Conservation (phyloP, 805 yeast species). For the Wickerhamiella occidentalis region DNA sequence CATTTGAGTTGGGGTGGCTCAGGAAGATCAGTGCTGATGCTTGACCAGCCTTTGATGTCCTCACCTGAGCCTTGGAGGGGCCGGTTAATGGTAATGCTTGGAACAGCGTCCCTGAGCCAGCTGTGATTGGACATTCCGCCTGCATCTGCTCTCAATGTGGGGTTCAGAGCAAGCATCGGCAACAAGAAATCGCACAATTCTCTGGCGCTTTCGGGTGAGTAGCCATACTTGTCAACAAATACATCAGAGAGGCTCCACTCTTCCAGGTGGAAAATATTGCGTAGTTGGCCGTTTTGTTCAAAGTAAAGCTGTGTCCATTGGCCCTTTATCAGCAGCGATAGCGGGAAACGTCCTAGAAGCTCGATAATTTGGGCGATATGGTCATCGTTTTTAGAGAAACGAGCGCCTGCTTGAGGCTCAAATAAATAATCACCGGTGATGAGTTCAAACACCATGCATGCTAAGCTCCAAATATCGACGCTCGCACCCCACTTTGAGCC, state of each 20-base stretch:
- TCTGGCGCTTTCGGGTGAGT: conserved; percentile 52
- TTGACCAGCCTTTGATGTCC: conserved; percentile 79
- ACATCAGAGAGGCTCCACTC: conserved; percentile 85
- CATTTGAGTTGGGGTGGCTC: no score
- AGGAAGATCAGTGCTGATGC: not conserved
- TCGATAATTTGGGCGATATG: conserved; percentile 94
- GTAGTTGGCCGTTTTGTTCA: conserved; percentile 54
- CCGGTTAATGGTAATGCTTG: conserved; percentile 57
- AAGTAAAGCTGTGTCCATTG: conserved; percentile 50
- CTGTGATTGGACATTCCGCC: conserved; percentile 88
- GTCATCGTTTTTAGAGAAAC: conserved; percentile 83
- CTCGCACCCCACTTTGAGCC: conserved; percentile 91
- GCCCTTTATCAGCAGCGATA: conserved; percentile 45
- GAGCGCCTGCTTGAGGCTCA: conserved; percentile 53
- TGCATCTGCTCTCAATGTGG: conserved; percentile 80
- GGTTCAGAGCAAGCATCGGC: conserved; percentile 76
- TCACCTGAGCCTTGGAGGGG: conserved; percentile 69
- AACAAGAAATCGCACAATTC: conserved; percentile 62
- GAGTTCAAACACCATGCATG: conserved; percentile 80
- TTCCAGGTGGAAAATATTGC: conserved; percentile 68
- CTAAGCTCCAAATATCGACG: conserved; percentile 93
- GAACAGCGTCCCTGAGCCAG: conserved; percentile 71
- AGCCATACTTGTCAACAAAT: conserved; percentile 72
- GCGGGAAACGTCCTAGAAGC: conserved; percentile 57
- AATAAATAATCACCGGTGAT: conserved; percentile 89